phyloP scores from a whole-genome alignment of 768 basidiomycete genomes.

The Sutorius australiensis region DNA sequence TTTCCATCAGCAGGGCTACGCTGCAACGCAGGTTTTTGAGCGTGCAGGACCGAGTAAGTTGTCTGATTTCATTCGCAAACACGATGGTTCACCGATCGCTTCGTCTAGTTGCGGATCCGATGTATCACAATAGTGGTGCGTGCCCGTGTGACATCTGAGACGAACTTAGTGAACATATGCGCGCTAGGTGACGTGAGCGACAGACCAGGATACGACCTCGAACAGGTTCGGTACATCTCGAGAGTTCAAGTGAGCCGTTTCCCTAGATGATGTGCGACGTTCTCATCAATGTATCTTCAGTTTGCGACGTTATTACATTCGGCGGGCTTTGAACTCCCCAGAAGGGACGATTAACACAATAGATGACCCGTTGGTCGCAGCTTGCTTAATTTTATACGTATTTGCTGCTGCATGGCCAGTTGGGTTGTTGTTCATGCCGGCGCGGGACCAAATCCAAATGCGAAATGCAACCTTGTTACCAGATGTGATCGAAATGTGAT shows the following conservation, averaged over 20 bases:
- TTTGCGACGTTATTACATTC: slow-evolving; percentile 69
- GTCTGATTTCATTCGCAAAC: neutral
- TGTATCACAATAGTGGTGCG: slow-evolving; percentile 82
- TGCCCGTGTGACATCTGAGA: slow-evolving; percentile 2
- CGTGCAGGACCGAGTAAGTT: slow-evolving; percentile 67
- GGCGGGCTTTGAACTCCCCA: slow-evolving; percentile 51
- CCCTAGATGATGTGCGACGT: neutral
- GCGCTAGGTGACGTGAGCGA: slow-evolving; percentile 68
- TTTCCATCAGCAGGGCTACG: slow-evolving; percentile 79
- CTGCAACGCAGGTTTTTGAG: slow-evolving; percentile 85
- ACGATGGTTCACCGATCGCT: neutral
- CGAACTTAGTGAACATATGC: neutral
- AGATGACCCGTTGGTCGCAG: too few relatives aligned
- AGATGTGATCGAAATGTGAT: neutral
- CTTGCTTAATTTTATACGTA: slow-evolving; percentile 4
- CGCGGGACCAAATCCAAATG: neutral
- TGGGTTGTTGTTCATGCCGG: neutral
- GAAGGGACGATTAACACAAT: neutral
- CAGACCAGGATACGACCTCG: slow-evolving; percentile 76
- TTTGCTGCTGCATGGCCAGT: neutral
- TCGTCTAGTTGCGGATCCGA: slow-evolving; percentile 71
- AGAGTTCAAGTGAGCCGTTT: slow-evolving; percentile 69
- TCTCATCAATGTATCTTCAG: slow-evolving; percentile 30
- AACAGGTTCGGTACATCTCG: slow-evolving; percentile 78
- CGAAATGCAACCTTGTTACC: neutral